Evolutionary conservation across 768 basidiomycete genomes (phyloP).

Genomic region (Melanogaster broomeanus): DNA sequence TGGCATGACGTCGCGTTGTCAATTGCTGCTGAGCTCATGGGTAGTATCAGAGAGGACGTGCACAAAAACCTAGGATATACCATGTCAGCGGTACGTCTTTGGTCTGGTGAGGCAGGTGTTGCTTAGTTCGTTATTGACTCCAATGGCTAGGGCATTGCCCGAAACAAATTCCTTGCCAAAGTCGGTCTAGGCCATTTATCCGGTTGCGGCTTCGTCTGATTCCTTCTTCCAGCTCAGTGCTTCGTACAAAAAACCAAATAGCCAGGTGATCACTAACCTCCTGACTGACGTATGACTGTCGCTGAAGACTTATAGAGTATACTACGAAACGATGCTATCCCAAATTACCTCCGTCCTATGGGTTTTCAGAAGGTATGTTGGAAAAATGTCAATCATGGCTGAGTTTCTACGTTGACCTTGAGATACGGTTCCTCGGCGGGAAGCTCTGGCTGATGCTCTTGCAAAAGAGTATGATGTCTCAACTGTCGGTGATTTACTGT

Average conservation of each 20-base stretch:
- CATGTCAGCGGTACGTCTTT: constrained; percentile 77
- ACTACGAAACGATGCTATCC: constrained; percentile 79
- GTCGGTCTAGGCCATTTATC: constrained; percentile 37
- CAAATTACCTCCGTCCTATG: constrained; percentile 80
- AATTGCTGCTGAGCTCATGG: constrained; percentile 86
- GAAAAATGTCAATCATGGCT: background rate
- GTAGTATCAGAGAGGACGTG: constrained; percentile 69
- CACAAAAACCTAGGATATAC: constrained; percentile 80
- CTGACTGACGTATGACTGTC: background rate
- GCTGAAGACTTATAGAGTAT: constrained; percentile 59
- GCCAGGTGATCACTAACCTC: constrained; percentile 55
- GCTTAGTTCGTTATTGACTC: background rate
- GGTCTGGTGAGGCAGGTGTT: background rate
- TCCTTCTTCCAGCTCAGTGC: constrained; percentile 64
- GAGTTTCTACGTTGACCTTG: background rate
- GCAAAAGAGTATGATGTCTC: constrained; percentile 87
- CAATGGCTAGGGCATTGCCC: constrained; percentile 69
- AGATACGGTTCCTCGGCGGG: constrained; percentile 95
- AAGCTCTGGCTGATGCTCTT: constrained; percentile 88
- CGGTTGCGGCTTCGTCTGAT: constrained; percentile 4
- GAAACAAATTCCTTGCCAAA: constrained; percentile 96
- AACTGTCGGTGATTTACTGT: constrained; percentile 91
- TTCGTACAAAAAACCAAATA: constrained; percentile 89
- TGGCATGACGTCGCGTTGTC: constrained; percentile 95
- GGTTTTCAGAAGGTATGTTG: constrained; percentile 78